Base-by-base conservation (phyloP, 148 eudicot genomes). In the Vaccinium corymbosum region DNA sequence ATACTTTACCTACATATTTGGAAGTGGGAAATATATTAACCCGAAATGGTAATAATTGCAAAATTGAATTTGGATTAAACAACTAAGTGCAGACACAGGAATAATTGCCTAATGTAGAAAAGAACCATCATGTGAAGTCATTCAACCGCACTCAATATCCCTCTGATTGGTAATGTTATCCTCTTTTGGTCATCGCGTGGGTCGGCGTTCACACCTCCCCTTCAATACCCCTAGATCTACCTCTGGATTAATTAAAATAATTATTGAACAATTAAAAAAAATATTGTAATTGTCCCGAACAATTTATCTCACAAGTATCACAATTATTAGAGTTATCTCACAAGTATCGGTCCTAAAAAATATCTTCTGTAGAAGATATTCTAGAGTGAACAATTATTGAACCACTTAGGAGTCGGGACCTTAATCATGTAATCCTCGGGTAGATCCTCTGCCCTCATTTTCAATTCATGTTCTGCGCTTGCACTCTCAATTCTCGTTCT, bases 151-250 rank as follows among this genome's bases (percentile, higher is more conserved):
- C 79, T 76, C 56, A 20, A 49, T 76, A 10, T 29, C 55, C 25
- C 56, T 49, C 53, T 76, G 79, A 76, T 76, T 76, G 79, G 79
- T 20, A 64, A 68, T 68, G 15, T 16, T 68, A 12, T 13, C 80
- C 32, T 14, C 38, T 48, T 22, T 77, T 50, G 15, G 35, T 51
- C 59, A 51, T 77, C 80, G 80, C 80, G 59, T 77, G 80, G 80
- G 80, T 77, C 38, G 80, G 80, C 22, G 38, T 49, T 77, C 16
- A 51, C 59, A 22, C 27, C 16, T 49, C 52, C 11, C 52, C 4
- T 8, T 11, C 38, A 77, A 51, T 35, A 52, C 59, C 80, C 78
- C 50, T 42, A 42, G 6, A 42, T 42, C 7, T 42, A 0, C 25
- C 57, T 51, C 11, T 75, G 52, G 51, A 46, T 42, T 42, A 42